Evolutionary conservation across 805 yeast species (phyloP).

Genomic region (Ogataea trehalophila): DNA sequence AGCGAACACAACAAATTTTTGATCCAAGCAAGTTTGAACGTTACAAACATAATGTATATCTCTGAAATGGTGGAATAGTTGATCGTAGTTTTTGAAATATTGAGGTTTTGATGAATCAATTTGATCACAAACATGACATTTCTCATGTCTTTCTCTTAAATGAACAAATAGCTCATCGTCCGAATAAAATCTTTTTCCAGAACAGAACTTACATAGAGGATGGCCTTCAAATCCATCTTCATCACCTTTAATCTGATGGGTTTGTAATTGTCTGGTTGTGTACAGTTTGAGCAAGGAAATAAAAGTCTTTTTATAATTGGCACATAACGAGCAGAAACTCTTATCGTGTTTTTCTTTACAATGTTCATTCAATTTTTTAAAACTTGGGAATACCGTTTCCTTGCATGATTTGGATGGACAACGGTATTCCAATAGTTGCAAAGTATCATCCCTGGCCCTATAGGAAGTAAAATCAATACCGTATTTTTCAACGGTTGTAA

Average conservation of each 20-base stretch:
- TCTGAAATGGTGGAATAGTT: conserved; percentile 70
- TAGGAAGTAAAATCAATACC: conserved; percentile 58
- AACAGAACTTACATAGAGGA: conserved; percentile 82
- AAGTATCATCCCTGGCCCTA: conserved; percentile 42
- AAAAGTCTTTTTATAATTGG: conserved; percentile 71
- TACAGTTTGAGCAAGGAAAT: conserved; percentile 63
- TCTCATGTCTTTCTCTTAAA: conserved; percentile 78
- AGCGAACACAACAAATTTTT: conserved; percentile 86
- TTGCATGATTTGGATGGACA: conserved; percentile 44
- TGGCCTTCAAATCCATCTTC: conserved; percentile 79
- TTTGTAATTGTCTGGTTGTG: conserved; percentile 54
- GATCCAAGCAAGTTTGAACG: conserved; percentile 74
- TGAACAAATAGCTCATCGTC: conserved; percentile 83
- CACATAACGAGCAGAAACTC: conserved; percentile 71
- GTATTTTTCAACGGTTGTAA: conserved; percentile 35
- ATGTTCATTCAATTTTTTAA: conserved; percentile 62
- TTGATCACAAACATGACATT: conserved; percentile 86
- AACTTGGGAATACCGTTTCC: conserved; percentile 35
- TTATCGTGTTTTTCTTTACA: conserved; percentile 57
- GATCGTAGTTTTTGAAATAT: conserved; percentile 73
- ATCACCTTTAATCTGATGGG: conserved; percentile 74
- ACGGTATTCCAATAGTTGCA: conserved; percentile 44
- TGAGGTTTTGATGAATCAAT: conserved; percentile 56
- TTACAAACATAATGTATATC: conserved; percentile 72
- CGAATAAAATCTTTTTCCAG: conserved; percentile 71